A percentile compares a stretch with the other conserved stretches of the same genome.
Conservation (phyloP, 148 eudicot genomes). For the Simmondsia chinensis region DNA sequence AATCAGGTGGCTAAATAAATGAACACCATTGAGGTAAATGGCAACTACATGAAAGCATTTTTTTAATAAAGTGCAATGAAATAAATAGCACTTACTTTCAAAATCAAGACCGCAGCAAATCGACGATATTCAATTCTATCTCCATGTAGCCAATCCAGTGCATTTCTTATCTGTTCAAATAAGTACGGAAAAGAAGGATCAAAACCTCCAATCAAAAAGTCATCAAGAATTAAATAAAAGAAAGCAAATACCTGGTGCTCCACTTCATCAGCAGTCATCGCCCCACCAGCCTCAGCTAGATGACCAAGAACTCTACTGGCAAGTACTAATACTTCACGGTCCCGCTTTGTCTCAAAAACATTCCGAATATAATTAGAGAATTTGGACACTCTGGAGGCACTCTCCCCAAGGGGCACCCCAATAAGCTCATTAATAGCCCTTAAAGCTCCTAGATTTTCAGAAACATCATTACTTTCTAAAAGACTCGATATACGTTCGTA, state of each 20-base stretch:
- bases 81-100: constrained; percentile 52
- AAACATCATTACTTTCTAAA: constrained; percentile 65
- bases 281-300: constrained; percentile 88
- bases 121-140: constrained; percentile 90
- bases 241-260: constrained; percentile 60
- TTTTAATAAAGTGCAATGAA: neutral
- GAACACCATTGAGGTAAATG: neutral
- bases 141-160: constrained; percentile 82
- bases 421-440: constrained; percentile 92
- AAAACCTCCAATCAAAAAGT: no score
- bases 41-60: neutral
- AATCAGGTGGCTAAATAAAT: no score
- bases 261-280: constrained; percentile 98
- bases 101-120: constrained; percentile 89
- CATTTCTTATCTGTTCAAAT: constrained; percentile 55
- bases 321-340: constrained; percentile 68
- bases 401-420: constrained; percentile 76
- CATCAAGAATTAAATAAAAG: constrained; percentile 4
- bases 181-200: no score
- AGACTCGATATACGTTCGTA: constrained; percentile 79
- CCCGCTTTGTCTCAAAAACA: constrained; percentile 79
- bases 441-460: constrained; percentile 90
- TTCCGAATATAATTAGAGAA: constrained; percentile 74
- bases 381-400: constrained; percentile 83
- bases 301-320: constrained; percentile 95